Percentiles rank a stretch among this genome's conserved stretches.
These are phyloP conservation scores for Euphorbia celastroides DNA, from an alignment of 441 rosid species.

Conservation along the genomic window DNA sequence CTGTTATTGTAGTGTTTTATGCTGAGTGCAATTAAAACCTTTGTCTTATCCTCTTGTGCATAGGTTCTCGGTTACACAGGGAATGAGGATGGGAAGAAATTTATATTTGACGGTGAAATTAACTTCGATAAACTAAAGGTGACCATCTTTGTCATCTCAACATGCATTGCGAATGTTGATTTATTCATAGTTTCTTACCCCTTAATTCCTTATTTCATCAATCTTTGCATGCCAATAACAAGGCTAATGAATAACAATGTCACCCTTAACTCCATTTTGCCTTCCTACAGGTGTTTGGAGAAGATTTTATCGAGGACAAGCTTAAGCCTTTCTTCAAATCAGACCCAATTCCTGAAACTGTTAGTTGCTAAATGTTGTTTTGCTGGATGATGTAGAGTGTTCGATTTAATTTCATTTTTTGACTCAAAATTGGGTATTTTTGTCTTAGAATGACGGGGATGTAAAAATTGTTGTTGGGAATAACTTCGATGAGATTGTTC, in stretches of 20 bases:
- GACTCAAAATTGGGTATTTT: slow-evolving; percentile 14
- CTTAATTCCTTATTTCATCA: background rate
- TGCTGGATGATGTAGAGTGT: background rate
- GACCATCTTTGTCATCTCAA: slow-evolving; percentile 5
- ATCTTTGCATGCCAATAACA: background rate
- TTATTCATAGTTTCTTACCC: background rate
- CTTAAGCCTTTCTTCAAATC: slow-evolving; percentile 85
- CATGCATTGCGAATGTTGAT: background rate
- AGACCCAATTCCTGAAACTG: slow-evolving; percentile 82
- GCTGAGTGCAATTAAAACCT: slow-evolving; percentile 5
- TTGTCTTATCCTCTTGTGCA: slow-evolving; percentile 13
- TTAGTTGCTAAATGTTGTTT: slow-evolving; percentile 24
- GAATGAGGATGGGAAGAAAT: slow-evolving; percentile 71
- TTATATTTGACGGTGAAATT: slow-evolving; percentile 54
- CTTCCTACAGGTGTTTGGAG: slow-evolving; percentile 48
- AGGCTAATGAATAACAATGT: slow-evolving; percentile 5
- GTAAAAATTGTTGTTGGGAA: slow-evolving; percentile 88
- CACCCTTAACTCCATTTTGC: slow-evolving; percentile 2
- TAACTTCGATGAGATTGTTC: slow-evolving; percentile 84
- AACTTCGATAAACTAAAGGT: slow-evolving; percentile 75
- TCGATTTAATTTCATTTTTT: background rate
- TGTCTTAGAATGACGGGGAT: slow-evolving; percentile 75
- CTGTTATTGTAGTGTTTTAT: background rate
- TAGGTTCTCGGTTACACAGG: slow-evolving; percentile 87
- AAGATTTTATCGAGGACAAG: slow-evolving; percentile 62